Conservation (phyloP, 768 basidiomycete species). For the Trametes maxima region DNA sequence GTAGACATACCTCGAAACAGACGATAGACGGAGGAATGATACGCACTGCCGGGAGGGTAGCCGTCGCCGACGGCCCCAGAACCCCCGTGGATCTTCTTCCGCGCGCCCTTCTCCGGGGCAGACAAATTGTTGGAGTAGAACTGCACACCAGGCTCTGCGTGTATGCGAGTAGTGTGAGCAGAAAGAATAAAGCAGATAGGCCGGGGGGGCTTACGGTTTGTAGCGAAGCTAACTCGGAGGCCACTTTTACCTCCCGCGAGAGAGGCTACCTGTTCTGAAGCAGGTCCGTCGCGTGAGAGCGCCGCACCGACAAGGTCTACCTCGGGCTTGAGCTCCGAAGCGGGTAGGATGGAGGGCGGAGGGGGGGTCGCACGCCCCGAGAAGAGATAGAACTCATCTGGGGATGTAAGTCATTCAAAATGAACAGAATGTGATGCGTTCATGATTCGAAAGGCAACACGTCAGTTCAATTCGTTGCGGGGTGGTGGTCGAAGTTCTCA, state of each 20-base stretch:
- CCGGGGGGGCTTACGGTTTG: conserved; percentile 59
- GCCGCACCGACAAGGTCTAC: conserved; percentile 52
- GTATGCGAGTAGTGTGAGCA: neutral
- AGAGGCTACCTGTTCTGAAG: conserved; percentile 47
- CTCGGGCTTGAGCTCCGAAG: conserved; percentile 42
- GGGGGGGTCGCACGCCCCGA: conserved; percentile 33
- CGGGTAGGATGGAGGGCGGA: conserved; percentile 52
- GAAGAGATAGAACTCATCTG: conserved; percentile 72
- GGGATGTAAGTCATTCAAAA: neutral
- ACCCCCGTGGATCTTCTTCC: conserved; percentile 78
- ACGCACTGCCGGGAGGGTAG: conserved; percentile 60
- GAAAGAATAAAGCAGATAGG: neutral
- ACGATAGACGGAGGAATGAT: neutral
- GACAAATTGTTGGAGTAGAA: conserved; percentile 68
- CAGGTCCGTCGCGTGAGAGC: conserved; percentile 43
- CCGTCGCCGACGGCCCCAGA: conserved; percentile 56
- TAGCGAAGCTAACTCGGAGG: conserved; percentile 59
- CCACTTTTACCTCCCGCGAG: conserved; percentile 62
- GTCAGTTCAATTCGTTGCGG: neutral
- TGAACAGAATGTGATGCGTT: too few species aligned
- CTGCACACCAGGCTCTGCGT: conserved; percentile 70
- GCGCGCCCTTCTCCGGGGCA: conserved; percentile 48
- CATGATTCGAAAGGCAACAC: neutral
- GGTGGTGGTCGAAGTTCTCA: conserved; percentile 30
- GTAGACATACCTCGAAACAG: neutral